Evolutionary conservation across 805 yeast genomes (phyloP), one percentile per base, ranked within the genome.

Genomic region (Helenozyma baotianmanensis): DNA sequence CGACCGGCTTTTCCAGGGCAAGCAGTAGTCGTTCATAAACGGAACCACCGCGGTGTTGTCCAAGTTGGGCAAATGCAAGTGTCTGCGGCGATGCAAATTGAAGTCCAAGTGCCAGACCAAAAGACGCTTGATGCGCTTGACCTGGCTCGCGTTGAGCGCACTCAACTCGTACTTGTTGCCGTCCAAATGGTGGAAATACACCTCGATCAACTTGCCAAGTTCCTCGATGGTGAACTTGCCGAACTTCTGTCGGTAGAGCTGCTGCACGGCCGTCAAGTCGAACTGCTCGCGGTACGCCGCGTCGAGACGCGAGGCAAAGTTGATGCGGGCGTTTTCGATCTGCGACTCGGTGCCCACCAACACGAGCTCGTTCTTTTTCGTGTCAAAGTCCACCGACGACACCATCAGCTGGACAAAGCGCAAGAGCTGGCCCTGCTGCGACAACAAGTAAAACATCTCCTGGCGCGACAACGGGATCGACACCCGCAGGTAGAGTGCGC

Each of bases 401-500:
- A 76, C 77, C 1, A 62, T 54, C 30, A 65, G 48, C 14, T 66
- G 54, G 48, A 73, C 53, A 31, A 61, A 57, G 25, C 67, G 58
- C 6, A 70, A 49, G 11, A 68, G 42, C 14, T 45, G 38, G 8
- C 74, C 76, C 28, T 62, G 54, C 17, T 59, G 54, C 28, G 65
- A 57, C 9, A 65, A 44, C 9, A 70, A 40, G 7, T 70, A 47
- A 33, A 71, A 70, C 44, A 72, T 42, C 18, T 71, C 72, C 4
- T 55, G 50, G 25, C 54, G 54, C 17, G 57, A 38, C 14, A 72
- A 50, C 14, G 54, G 53, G 5, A 70, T 38, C 4, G 50, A 40
- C 26, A 53, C 57, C 29, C 59, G 60, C 21, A 61, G 45, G 14
- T 64, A 54, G 29, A 62, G 65, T 5, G 56, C 57, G 6, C 15